These are phyloP conservation scores for Nannochloropsis salina DNA, from an alignment of 108 stramenopile genomes.

Conservation along the genomic window DNA sequence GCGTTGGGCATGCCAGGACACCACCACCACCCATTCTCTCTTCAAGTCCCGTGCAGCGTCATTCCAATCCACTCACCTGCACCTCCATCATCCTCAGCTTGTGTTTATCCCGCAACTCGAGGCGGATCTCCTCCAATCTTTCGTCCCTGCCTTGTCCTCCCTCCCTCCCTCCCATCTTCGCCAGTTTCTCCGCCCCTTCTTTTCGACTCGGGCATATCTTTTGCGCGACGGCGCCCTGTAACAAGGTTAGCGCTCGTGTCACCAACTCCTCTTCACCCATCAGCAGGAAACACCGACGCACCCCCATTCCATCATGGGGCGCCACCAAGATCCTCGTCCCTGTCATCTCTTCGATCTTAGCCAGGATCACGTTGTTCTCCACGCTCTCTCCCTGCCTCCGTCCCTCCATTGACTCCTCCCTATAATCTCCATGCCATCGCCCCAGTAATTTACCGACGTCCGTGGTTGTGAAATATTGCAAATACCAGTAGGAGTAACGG, in stretches of 20 bases:
- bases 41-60: too few species aligned
- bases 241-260: background rate
- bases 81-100: slow-evolving; percentile 17
- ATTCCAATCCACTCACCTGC: background rate
- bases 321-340: background rate
- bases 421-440: background rate
- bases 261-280: slow-evolving; percentile 1
- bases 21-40: too few species aligned
- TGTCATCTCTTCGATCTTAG: background rate
- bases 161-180: background rate
- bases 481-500: slow-evolving; percentile 4
- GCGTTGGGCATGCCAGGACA: too few species aligned
- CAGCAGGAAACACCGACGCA: background rate
- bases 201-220: background rate
- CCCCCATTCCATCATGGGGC: background rate
- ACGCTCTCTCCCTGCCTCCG: slow-evolving; percentile 11
- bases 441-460: background rate
- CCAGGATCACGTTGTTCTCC: background rate
- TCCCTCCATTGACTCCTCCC: background rate
- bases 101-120: slow-evolving; percentile 6
- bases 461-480: background rate
- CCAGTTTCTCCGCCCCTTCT: background rate
- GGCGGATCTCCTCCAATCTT: background rate
- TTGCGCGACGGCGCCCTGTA: slow-evolving; percentile 8
- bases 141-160: background rate